Evolutionary conservation across 768 basidiomycete species (phyloP).

Genomic region (Pleurotus citrinopileatus): DNA sequence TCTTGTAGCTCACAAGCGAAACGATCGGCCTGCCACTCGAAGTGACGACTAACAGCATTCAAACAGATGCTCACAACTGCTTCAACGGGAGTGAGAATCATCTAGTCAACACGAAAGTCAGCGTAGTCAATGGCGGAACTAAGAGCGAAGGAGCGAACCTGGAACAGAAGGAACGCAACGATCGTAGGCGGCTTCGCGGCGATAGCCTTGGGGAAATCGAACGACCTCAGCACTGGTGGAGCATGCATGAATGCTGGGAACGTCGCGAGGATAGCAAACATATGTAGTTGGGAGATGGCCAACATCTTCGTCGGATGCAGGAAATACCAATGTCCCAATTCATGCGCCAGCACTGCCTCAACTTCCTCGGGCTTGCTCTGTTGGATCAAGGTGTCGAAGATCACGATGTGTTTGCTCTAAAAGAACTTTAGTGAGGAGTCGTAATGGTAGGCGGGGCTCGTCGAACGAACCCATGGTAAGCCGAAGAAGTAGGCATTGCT

Average conservation of each 20-base stretch:
- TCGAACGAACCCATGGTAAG: constrained; percentile 74
- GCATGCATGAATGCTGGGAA: constrained; percentile 91
- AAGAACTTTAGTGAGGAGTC: background rate
- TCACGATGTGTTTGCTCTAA: constrained; percentile 91
- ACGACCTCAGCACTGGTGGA: constrained; percentile 73
- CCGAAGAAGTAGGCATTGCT: constrained; percentile 99
- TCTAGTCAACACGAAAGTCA: constrained; percentile 32
- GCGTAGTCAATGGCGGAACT: background rate
- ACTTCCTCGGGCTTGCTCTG: constrained; percentile 89
- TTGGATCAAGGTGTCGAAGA: constrained; percentile 96
- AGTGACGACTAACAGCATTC: constrained; percentile 81
- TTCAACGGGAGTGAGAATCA: constrained; percentile 81
- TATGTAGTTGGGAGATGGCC: constrained; percentile 81
- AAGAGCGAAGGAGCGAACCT: constrained; percentile 32
- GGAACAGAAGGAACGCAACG: constrained; percentile 85
- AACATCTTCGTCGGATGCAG: constrained; percentile 90
- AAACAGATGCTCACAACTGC: constrained; percentile 67
- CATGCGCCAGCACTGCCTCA: constrained; percentile 96
- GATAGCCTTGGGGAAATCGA: constrained; percentile 71
- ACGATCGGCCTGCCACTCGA: constrained; percentile 91
- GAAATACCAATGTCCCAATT: constrained; percentile 95
- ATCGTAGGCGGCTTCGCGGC: constrained; percentile 73
- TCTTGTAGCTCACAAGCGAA: constrained; percentile 78
- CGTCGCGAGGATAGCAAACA: constrained; percentile 80
- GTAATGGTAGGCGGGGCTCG: background rate